These are phyloP conservation scores for Elsinoe perseae DNA, from an alignment of 2,329 filamentous ascomycete genomes.

Conservation along the genomic window DNA sequence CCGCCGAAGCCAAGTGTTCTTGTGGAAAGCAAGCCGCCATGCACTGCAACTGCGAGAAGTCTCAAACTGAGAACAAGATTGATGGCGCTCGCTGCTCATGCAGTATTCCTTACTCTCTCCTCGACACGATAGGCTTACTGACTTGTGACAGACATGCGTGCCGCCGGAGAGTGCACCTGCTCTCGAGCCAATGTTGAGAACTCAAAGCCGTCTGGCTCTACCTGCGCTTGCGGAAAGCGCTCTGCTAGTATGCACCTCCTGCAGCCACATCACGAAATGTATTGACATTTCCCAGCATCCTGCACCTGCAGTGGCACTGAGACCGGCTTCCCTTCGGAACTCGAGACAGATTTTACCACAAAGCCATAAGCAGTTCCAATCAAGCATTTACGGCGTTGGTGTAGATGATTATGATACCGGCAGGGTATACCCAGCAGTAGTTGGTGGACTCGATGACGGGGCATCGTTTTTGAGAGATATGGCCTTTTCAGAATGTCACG, in stretches of 20 bases:
- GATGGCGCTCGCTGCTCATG: conserved; percentile 73
- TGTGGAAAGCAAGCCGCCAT: conserved; percentile 84
- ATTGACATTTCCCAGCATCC: conserved; percentile 26
- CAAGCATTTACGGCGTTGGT: conserved; percentile 11
- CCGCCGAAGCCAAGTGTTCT: conserved; percentile 60
- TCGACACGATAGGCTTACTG: neutral
- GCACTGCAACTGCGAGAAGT: conserved; percentile 76
- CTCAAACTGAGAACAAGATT: conserved; percentile 64
- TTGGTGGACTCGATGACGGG: neutral
- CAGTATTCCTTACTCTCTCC: conserved; percentile 44
- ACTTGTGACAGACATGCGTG: conserved; percentile 52
- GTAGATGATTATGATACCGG: neutral
- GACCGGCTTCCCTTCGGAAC: conserved; percentile 52
- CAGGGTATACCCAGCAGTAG: neutral
- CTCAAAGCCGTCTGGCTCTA: conserved; percentile 47
- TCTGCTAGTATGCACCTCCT: conserved; percentile 51
- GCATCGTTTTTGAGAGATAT: neutral
- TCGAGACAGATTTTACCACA: conserved; percentile 85
- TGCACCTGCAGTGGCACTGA: conserved; percentile 69
- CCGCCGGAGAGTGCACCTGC: conserved; percentile 74
- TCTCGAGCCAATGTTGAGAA: conserved; percentile 66
- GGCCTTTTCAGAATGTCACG: neutral
- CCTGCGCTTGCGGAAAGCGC: conserved; percentile 72
- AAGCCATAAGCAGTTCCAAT: conserved; percentile 32
- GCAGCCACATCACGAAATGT: conserved; percentile 14